Percentiles rank a stretch among this genome's conserved stretches.
phyloP scores from a whole-genome alignment of 805 yeast genomes.

The Suhomyces sp. region DNA sequence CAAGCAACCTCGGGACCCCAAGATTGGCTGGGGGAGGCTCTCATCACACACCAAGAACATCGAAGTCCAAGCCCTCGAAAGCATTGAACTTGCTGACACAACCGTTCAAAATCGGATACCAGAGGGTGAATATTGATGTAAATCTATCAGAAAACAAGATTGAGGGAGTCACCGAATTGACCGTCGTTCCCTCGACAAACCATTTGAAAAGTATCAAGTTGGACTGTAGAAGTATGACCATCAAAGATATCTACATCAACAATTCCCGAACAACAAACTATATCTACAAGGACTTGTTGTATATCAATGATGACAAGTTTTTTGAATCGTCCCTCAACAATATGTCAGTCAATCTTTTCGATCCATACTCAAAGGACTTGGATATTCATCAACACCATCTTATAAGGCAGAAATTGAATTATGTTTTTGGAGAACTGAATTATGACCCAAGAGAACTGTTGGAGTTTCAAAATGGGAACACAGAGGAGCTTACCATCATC shows the following conservation, averaged over 20 bases:
- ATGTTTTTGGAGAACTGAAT: conserved; percentile 50
- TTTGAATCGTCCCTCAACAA: conserved; percentile 29
- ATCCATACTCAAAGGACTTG: conserved; percentile 41
- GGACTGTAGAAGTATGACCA: conserved; percentile 76
- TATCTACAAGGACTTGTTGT: conserved; percentile 53
- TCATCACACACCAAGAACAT: conserved; percentile 19
- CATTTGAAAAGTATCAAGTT: conserved; percentile 58
- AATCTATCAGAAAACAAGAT: conserved; percentile 63
- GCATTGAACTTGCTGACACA: conserved; percentile 34
- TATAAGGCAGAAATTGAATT: conserved; percentile 51
- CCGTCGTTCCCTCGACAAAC: conserved; percentile 69
- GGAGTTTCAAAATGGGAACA: conserved; percentile 31
- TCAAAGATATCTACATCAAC: conserved; percentile 63
- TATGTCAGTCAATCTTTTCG: conserved; percentile 36
- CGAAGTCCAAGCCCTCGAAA: conserved; percentile 18
- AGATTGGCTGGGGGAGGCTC: conserved; percentile 9
- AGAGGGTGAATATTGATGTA: conserved; percentile 75
- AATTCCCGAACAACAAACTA: conserved; percentile 54
- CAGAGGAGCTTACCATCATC: conserved; percentile 63
- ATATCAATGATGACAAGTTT: conserved; percentile 33
- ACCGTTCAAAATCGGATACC: conserved; percentile 76
- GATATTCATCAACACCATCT: conserved; percentile 58
- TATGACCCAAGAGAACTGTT: conserved; percentile 26
- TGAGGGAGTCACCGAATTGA: conserved; percentile 77
- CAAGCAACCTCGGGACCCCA: conserved; percentile 10